A percentile compares a stretch with the other conserved stretches of the same genome.
These are phyloP conservation scores for Zasmidium angulare DNA, from an alignment of 2,329 filamentous ascomycete species.

Conservation along the genomic window DNA sequence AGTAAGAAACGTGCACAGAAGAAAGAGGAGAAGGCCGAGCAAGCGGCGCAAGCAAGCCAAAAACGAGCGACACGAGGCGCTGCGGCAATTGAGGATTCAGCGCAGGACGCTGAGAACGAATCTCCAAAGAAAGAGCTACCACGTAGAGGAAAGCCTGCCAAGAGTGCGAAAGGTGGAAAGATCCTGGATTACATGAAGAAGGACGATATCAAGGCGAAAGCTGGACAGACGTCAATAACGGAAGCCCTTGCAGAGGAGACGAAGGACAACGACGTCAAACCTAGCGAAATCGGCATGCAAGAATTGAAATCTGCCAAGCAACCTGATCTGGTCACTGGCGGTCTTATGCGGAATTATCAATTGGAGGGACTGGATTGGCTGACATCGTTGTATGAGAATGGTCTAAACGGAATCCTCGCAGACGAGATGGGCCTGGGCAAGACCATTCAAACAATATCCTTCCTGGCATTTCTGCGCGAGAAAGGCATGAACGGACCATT, in stretches of 20 bases:
- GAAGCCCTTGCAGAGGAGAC: slow-evolving; percentile 60
- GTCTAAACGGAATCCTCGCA: slow-evolving; percentile 85
- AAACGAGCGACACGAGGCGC: slow-evolving; percentile 46
- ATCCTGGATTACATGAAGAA: slow-evolving; percentile 64
- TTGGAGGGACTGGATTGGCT: slow-evolving; percentile 95
- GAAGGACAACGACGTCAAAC: slow-evolving; percentile 57
- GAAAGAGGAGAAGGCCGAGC: slow-evolving; percentile 48
- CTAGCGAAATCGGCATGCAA: slow-evolving; percentile 62
- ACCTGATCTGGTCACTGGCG: slow-evolving; percentile 79
- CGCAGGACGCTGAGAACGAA: slow-evolving; percentile 21
- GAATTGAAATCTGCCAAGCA: slow-evolving; percentile 80
- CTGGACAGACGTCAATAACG: slow-evolving; percentile 54
- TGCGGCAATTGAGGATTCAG: slow-evolving; percentile 22
- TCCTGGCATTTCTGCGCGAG: slow-evolving; percentile 84
- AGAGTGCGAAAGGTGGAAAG: slow-evolving; percentile 39
- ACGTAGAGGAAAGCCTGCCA: slow-evolving; percentile 37
- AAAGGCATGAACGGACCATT: slow-evolving; percentile 87
- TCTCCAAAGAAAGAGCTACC: slow-evolving; percentile 26
- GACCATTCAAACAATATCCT: slow-evolving; percentile 85
- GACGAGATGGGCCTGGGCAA: slow-evolving; percentile 96
- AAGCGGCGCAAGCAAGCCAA: slow-evolving; percentile 47
- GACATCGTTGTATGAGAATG: slow-evolving; percentile 78
- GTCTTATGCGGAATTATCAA: slow-evolving; percentile 91
- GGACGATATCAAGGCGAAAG: slow-evolving; percentile 55
- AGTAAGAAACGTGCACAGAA: slow-evolving; percentile 46